phyloP scores from a whole-genome alignment of 176 grass and related monocot species.

The Ensete ventricosum region DNA sequence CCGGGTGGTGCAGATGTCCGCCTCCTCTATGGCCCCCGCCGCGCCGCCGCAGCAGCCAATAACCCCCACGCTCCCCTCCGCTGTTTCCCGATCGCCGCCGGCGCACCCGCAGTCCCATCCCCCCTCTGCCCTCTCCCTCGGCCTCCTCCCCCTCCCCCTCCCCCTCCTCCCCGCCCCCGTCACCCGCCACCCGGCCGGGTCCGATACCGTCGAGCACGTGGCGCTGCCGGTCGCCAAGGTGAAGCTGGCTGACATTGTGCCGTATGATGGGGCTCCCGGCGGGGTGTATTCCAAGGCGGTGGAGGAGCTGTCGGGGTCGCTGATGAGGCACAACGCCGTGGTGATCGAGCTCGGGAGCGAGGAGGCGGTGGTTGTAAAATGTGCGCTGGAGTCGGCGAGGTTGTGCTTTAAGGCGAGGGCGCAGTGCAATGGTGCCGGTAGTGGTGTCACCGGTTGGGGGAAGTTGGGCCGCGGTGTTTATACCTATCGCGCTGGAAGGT shows the following conservation, averaged over 20 bases:
- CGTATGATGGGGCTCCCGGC: slow-evolving; percentile 40
- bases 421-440: not conserved
- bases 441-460: slow-evolving; percentile 9
- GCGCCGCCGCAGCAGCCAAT: slow-evolving; percentile 12
- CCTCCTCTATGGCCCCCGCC: slow-evolving; percentile 1
- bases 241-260: slow-evolving; percentile 42
- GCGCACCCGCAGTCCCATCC: not conserved
- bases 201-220: not conserved
- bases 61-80: not conserved
- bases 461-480: slow-evolving; percentile 28
- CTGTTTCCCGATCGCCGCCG: slow-evolving; percentile 1
- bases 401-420: slow-evolving; percentile 41
- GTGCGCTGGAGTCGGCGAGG: slow-evolving; percentile 56
- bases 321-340: slow-evolving; percentile 51
- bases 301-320: slow-evolving; percentile 39
- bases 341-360: slow-evolving; percentile 42
- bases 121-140: slow-evolving; percentile 7
- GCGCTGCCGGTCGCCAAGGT: slow-evolving; percentile 30
- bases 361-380: slow-evolving; percentile 45
- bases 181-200: not conserved
- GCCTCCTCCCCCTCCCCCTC: not conserved
- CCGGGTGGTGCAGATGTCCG: slow-evolving; percentile 11
- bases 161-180: not conserved
- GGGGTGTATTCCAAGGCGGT: slow-evolving; percentile 30
- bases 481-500: slow-evolving; percentile 65